Evolutionary conservation across 2,329 filamentous ascomycete species (phyloP), one percentile per base, ranked within the genome.

Genomic region (Calonectria hawksworthii): DNA sequence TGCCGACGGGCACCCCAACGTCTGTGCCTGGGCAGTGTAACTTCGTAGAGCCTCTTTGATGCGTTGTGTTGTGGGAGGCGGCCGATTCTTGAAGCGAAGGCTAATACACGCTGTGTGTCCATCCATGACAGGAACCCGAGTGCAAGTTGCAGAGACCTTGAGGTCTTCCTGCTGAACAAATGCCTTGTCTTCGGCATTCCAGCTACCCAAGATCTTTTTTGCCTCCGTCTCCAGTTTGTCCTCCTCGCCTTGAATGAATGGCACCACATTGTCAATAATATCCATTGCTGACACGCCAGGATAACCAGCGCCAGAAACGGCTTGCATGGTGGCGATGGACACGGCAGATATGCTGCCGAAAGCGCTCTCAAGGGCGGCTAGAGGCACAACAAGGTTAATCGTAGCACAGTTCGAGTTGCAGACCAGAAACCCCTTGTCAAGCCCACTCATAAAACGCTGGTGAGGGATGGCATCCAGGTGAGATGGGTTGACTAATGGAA

Each of bases 361-460:
- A 80, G 92, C 92, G 66, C 93, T 91, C 85, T 98, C 94, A 41
- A 99, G 92, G 21, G 96, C 96, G 10, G 96, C 96, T 83, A 98
- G 96, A 26, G 96, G 96, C 76, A 98, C 98, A 74, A 98, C 96
- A 72, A 99, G 92, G 63, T 96, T 96, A 81, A 98, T 98, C 82
- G 98, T 96, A 70, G 96, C 96, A 87, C 97, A 99, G 88, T 99
- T 99, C 78, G 95, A 98, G 89, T 99, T 99, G 90, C 96, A 98
- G 74, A 98, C 95, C 41, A 98, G 88, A 88, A 99, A 98, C 28
- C 97, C 97, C 86, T 94, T 96, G 75, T 94, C 88, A 51, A 98
- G 89, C 28, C 88, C 88, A 84, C 94, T 92, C 50, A 94, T 90
- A 82, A 92, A 89, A 75, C 95, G 91, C 88, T 99, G 96, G 86